These are phyloP conservation scores for Capsicum pubescens DNA, from an alignment of 257 asterid species.

Conservation along the genomic window DNA sequence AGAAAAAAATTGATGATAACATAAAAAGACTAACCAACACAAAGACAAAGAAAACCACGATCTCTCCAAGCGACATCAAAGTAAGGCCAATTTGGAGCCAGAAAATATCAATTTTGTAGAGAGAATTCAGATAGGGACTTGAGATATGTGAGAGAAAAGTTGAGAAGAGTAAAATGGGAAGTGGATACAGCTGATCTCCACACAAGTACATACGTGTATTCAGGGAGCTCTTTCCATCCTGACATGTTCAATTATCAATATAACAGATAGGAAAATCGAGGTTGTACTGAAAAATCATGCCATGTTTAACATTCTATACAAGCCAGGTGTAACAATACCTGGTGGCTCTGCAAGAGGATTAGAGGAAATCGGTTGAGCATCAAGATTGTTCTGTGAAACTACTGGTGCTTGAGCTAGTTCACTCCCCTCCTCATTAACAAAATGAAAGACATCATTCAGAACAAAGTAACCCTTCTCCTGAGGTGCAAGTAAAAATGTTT, in stretches of 20 bases:
- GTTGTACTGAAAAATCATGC: not conserved
- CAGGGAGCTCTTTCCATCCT: constrained; percentile 1
- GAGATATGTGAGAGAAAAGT: too few relatives aligned
- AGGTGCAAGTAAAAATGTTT: constrained; percentile 94
- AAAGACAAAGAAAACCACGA: too few relatives aligned
- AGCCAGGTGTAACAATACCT: constrained; percentile 51
- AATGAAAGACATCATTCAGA: constrained; percentile 79
- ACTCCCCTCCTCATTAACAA: constrained; percentile 59
- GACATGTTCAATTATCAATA: not conserved
- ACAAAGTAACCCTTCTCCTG: constrained; percentile 92
- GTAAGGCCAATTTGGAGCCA: too few relatives aligned
- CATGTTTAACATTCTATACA: not conserved
- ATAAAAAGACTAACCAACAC: too few relatives aligned
- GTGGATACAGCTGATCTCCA: too few relatives aligned
- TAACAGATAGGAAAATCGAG: not conserved
- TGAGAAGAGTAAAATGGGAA: too few relatives aligned
- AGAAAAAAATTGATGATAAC: too few relatives aligned
- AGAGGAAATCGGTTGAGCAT: constrained; percentile 60
- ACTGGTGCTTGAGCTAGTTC: constrained; percentile 54
- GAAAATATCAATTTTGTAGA: too few relatives aligned
- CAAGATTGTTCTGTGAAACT: constrained; percentile 52
- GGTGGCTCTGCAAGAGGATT: constrained; percentile 54
- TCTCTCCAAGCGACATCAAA: too few relatives aligned
- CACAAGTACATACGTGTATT: too few relatives aligned
- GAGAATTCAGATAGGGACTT: too few relatives aligned